Base-by-base conservation (phyloP, 169 alveolate genomes). In the Plasmodium coatneyi region DNA sequence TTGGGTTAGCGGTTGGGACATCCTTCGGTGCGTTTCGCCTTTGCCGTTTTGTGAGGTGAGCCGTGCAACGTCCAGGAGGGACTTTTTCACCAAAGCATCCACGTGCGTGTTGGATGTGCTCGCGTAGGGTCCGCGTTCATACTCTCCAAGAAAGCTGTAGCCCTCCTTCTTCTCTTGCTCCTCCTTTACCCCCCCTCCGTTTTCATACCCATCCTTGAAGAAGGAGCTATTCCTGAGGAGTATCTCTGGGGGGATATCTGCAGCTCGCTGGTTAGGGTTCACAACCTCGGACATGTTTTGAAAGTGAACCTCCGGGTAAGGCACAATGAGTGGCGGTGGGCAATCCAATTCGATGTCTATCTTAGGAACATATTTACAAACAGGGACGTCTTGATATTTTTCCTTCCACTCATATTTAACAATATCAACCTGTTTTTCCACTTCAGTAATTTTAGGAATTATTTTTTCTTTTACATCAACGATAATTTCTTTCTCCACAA, bases 301-400 rank as follows among this genome's bases (percentile, higher is more conserved):
- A 89, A 92, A 92, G 70, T 95, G 96, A 12, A 93, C 95, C 54
- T 95, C 97, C 1, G 97, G 96, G 93, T 97, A 97, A 12, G 98
- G 98, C 5, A 97, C 97, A 46, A 97, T 97, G 70, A 97, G 94
- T 19, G 98, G 98, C 22, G 98, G 97, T 30, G 98, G 98, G 84
- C 98, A 97, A 80, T 96, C 98, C 43, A 97, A 96, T 80, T 97
- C 98, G 25, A 97, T 97, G 81, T 97, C 98, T 80, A 97, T 96
- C 84, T 97, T 97, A 25, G 98, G 98, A 7, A 97, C 97, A 84
- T 97, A 97, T 92, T 97, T 97, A 83, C 96, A 96, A 34, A 97
- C 98, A 52, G 98, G 98, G 36, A 97, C 97, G 83, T 97, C 98
- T 80, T 97, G 97, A 74, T 96, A 95, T 90, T 95, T 92, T 90